These are phyloP conservation scores for Annulohypoxylon bovei DNA, from an alignment of 495 filamentous ascomycete genomes.

Conservation along the genomic window DNA sequence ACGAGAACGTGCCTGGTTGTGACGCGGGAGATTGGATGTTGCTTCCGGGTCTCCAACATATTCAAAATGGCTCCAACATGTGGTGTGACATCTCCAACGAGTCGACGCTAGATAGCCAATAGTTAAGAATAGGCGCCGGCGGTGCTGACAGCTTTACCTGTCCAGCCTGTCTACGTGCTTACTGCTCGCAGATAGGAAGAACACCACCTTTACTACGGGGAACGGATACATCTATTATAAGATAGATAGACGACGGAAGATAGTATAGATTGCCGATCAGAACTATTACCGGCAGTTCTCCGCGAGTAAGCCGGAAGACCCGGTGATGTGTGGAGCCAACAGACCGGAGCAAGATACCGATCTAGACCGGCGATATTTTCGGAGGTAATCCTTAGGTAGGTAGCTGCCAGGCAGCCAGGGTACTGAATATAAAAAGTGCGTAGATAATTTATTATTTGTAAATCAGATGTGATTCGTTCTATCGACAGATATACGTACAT, in stretches of 20 bases:
- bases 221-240: too few relatives aligned
- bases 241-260: too few relatives aligned
- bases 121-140: slow-evolving; percentile 5
- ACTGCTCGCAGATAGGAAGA: slow-evolving; percentile 14
- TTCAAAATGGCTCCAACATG: slow-evolving; percentile 23
- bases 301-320: slow-evolving; percentile 7
- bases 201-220: neutral
- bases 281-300: slow-evolving; percentile 22
- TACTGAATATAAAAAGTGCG: neutral
- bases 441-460: neutral
- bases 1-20: slow-evolving; percentile 25
- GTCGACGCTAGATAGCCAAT: slow-evolving; percentile 17
- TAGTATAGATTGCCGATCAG: slow-evolving; percentile 21
- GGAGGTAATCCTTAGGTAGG: neutral
- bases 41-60: slow-evolving; percentile 25
- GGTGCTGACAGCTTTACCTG: slow-evolving; percentile 10
- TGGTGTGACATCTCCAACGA: slow-evolving; percentile 30
- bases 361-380: slow-evolving; percentile 12
- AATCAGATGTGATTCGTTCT: neutral
- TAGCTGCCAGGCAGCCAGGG: too few relatives aligned
- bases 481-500: neutral
- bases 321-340: slow-evolving; percentile 13
- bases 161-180: neutral
- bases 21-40: slow-evolving; percentile 32
- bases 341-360: slow-evolving; percentile 26